Evolutionary conservation across 257 asterid species (phyloP), one percentile per base, ranked within the genome.

Genomic region (Echites panduratus): DNA sequence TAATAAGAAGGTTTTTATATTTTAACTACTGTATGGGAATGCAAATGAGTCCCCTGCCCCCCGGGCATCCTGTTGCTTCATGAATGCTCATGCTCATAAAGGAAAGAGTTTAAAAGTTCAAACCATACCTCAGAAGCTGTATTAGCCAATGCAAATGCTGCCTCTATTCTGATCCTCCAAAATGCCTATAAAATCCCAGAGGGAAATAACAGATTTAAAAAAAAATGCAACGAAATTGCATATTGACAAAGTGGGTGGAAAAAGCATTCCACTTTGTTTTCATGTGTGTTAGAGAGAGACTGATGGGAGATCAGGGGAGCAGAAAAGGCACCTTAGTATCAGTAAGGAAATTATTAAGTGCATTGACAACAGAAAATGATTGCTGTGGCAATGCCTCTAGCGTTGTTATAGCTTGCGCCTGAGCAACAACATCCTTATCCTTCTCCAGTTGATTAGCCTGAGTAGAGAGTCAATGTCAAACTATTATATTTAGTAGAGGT

Each of bases 351-450:
- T 82, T 92, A 81, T 83, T 84, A 78, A 95, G 87, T 76, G 98
- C 95, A 79, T 85, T 89, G 75, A 92, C 86, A 75, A 90, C 87
- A 49, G 98, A 82, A 81, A 88, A 95, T 19, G 98, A 83, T 75
- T 87, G 87, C 68, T 90, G 97, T 13, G 97, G 99, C 52, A 95
- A 84, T 74, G 91, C 81, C 82, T 92, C 91, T 58, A 95, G 72
- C 70, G 88, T 90, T 72, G 88, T 87, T 79, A 95, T 92, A 68
- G 98, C 95, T 84, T 92, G 99, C 43, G 88, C 85, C 89, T 95
- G 99, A 72, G 99, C 97, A 75, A 90, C 90, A 74, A 95, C 98
- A 80, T 95, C 99, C 78, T 87, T 90, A 86, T 95, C 99, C 89
- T 81, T 95, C 86, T 95, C 99, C 86, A 95, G 76, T 77, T 95